Base-by-base conservation (phyloP, 192 early-diverging fungal species). In the Coemansia sp. region DNA sequence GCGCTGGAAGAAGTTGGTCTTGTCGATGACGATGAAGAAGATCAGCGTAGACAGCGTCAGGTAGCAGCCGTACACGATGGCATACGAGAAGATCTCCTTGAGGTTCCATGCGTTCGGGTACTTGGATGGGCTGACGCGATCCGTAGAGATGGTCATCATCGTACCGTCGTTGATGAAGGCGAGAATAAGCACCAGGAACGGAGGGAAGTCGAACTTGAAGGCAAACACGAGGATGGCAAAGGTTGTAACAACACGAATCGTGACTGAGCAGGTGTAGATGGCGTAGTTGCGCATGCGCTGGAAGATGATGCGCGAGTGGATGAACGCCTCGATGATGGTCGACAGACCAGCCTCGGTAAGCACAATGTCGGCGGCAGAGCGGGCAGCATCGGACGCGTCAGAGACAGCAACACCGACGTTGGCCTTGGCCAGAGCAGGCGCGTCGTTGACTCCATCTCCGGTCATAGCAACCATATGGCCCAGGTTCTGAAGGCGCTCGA, bases 211-310 rank as follows among this genome's bases (percentile, higher is more conserved):
- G 62, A 89, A 94, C 71, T 90, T 82, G 84, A 85, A 93, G 53
- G 87, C 90, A 70, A 93, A 89, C 70, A 82, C 81, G 68, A 90
- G 78, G 59, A 91, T 79, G 38, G 88, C 79, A 75, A 91, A 90
- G 19, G 85, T 85, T 36, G 89, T 85, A 42, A 91, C 87, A 53
- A 91, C 75, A 85, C 88, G 88, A 68, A 94, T 89, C 29, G 93
- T 89, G 65, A 93, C 89, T 25, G 93, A 89, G 86, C 92, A 93
- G 63, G 91, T 93, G 83, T 96, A 96, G 75, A 94, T 88, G 61
- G 91, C 86, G 82, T 93, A 93, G 72, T 88, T 90, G 72, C 89
- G 87, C 94, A 96, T 96, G 70, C 94, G 92, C 82, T 96, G 94
- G 89, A 96, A 96, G 78, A 96, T 96, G 61, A 91, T 87, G 67